Base-by-base conservation (phyloP, 176 grass and related monocot genomes). In the Luzula sylvatica region DNA sequence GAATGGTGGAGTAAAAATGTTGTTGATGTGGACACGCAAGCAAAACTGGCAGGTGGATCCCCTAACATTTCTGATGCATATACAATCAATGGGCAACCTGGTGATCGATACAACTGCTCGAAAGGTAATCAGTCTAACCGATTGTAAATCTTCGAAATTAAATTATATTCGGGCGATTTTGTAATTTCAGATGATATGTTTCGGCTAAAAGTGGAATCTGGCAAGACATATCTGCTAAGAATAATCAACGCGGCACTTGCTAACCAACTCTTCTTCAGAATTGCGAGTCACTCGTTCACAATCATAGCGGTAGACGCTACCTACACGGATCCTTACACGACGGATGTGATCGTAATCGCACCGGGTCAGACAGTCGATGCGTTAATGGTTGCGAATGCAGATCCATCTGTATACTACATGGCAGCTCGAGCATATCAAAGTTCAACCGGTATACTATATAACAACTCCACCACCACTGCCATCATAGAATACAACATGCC, bases 281-380 rank as follows among this genome's bases (percentile, higher is more conserved):
- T 87, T 1, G 83, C 73, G 7, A 48, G 42, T n/a, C 83, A 87
- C 58, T 44, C 25, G 12, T 82, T 87, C 78, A 82, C 76, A 21
- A 72, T 87, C 16, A 56, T 77, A 11, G 77, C 68, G 17, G 55
- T 69, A 2, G 83, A 87, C 21, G 83, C 83, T 43, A 66, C 47
- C 29, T 87, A 87, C 50, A 82, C 78, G 17, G 52, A 74, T n/a
- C 83, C 83, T 11, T 87, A 87, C 59, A 51, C 16, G 23, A 87
- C 83, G 5, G 53, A 82, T 39, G 58, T 82, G 18, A 43, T 82
- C 8, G 73, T 56, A 5, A 46, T 74, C 1, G 69, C 74, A 7
- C 83, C 78, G 0, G 83, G 83, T 0, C 83, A 87, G 55, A 78
- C 83, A 8, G 78, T 87, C 9, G 78, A 87, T 53, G 78, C 74